phyloP scores from a whole-genome alignment of 1,284 basidiomycete species.

The Leccinum angustisporum region DNA sequence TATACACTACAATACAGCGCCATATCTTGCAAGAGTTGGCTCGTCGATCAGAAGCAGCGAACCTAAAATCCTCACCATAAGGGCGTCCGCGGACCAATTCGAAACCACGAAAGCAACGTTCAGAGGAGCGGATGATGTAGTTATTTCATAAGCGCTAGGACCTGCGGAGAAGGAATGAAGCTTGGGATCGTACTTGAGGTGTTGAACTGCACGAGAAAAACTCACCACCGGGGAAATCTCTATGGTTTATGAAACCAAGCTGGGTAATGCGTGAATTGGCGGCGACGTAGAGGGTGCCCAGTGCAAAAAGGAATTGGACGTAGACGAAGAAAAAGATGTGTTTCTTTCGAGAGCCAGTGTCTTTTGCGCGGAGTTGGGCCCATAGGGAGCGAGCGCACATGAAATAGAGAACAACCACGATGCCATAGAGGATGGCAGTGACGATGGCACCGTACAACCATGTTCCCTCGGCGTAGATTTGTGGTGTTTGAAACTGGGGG shows the following conservation, averaged over 20 bases:
- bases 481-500: constrained; percentile 18
- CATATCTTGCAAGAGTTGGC: constrained; percentile 31
- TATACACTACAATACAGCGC: constrained; percentile 36
- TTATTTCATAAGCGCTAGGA: constrained; percentile 27
- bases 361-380: constrained; percentile 18
- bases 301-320: constrained; percentile 31
- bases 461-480: constrained; percentile 28
- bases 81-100: constrained; percentile 35
- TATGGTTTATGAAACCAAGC: constrained; percentile 36
- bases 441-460: constrained; percentile 36
- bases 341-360: constrained; percentile 11
- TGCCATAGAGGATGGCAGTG: constrained; percentile 30
- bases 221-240: constrained; percentile 38
- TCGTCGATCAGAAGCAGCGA: neutral
- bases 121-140: constrained; percentile 23
- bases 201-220: neutral
- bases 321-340: constrained; percentile 31
- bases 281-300: constrained; percentile 34
- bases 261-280: constrained; percentile 33
- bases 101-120: constrained; percentile 32
- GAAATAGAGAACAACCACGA: constrained; percentile 27
- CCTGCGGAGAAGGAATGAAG: constrained; percentile 13
- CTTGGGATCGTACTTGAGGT: neutral
- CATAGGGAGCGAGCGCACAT: constrained; percentile 34
- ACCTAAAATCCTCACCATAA: constrained; percentile 30